Evolutionary conservation across 768 basidiomycete genomes (phyloP).

Genomic region (Suillus paluster): DNA sequence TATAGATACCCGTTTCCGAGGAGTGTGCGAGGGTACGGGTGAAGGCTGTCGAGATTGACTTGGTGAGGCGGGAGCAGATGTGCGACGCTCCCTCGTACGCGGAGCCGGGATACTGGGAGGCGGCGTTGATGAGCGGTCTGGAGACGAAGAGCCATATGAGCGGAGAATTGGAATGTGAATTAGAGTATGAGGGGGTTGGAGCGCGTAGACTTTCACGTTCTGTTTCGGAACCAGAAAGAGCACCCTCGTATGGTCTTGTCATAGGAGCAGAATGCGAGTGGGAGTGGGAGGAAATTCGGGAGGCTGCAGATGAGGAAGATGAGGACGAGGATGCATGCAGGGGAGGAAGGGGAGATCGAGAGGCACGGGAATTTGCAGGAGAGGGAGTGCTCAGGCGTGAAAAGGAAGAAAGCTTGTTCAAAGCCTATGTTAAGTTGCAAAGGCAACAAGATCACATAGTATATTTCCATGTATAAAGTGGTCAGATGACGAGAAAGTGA

Average conservation of each 20-base stretch:
- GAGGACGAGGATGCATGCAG: constrained; percentile 37
- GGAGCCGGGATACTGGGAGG: constrained; percentile 27
- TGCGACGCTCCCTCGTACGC: constrained; percentile 44
- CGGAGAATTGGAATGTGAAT: constrained; percentile 32
- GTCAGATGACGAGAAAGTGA: constrained; percentile 6
- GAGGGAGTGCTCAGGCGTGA: constrained; percentile 63
- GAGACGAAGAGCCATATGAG: constrained; percentile 42
- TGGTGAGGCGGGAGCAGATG: constrained; percentile 54
- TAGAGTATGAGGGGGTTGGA: constrained; percentile 33
- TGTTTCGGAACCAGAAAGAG: constrained; percentile 79
- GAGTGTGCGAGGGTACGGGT: constrained; percentile 44
- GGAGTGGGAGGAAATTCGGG: constrained; percentile 40
- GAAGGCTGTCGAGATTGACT: constrained; percentile 42
- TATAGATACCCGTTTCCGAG: constrained; percentile 48
- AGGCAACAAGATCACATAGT: constrained; percentile 11
- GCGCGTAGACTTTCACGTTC: constrained; percentile 64
- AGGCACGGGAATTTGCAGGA: constrained; percentile 43
- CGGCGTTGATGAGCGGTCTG: constrained; percentile 43
- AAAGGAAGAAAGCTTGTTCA: constrained; percentile 69
- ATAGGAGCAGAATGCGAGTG: constrained; percentile 32
- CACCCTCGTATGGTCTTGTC: constrained; percentile 36
- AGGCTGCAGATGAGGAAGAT: constrained; percentile 41
- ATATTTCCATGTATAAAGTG: constrained; percentile 23
- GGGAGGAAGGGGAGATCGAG: constrained; percentile 42
- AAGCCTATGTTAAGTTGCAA: constrained; percentile 45